phyloP scores from a whole-genome alignment of 2,329 filamentous ascomycete species.

The Incumbomyces lentus region DNA sequence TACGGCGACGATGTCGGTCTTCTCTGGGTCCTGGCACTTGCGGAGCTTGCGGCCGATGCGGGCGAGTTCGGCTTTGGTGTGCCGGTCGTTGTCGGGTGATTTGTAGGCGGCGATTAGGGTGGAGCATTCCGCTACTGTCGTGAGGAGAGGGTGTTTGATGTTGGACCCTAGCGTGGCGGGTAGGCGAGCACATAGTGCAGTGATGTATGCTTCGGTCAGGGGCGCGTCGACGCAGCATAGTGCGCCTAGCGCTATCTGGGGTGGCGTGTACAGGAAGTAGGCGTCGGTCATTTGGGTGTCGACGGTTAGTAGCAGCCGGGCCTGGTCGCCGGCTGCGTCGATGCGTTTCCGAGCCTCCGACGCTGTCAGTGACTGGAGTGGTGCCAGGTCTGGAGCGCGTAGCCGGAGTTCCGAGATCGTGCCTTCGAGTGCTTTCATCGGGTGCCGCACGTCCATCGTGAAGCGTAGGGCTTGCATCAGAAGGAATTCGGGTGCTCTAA shows the following conservation, averaged over 20 bases:
- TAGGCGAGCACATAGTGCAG: constrained; percentile 12
- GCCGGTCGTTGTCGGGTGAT: constrained; percentile 26
- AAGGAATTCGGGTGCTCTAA: constrained; percentile 84
- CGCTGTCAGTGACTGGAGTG: constrained; percentile 9
- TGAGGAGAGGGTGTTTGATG: constrained; percentile 24
- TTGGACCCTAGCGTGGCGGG: not conserved
- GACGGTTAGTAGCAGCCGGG: constrained; percentile 63
- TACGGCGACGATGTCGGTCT: constrained; percentile 30
- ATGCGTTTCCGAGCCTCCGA: constrained; percentile 33
- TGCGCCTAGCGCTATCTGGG: constrained; percentile 83
- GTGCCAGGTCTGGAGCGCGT: not conserved
- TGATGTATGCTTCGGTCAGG: constrained; percentile 35
- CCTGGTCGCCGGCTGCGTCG: constrained; percentile 57
- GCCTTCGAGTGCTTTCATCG: constrained; percentile 77
- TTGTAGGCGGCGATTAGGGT: constrained; percentile 31
- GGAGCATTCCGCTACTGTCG: constrained; percentile 30
- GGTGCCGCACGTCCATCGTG: constrained; percentile 85
- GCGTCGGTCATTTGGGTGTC: constrained; percentile 80
- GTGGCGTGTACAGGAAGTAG: constrained; percentile 94
- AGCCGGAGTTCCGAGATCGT: constrained; percentile 61
- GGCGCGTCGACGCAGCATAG: constrained; percentile 60
- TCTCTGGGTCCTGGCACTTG: constrained; percentile 40
- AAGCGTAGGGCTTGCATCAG: constrained; percentile 88
- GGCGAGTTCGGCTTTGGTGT: constrained; percentile 33
- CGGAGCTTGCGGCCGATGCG: constrained; percentile 41